A percentile compares a stretch with the other conserved stretches of the same genome.
Evolutionary conservation across 352 stramenopile species (phyloP).

Genomic region (Phytophthora megakarya): DNA sequence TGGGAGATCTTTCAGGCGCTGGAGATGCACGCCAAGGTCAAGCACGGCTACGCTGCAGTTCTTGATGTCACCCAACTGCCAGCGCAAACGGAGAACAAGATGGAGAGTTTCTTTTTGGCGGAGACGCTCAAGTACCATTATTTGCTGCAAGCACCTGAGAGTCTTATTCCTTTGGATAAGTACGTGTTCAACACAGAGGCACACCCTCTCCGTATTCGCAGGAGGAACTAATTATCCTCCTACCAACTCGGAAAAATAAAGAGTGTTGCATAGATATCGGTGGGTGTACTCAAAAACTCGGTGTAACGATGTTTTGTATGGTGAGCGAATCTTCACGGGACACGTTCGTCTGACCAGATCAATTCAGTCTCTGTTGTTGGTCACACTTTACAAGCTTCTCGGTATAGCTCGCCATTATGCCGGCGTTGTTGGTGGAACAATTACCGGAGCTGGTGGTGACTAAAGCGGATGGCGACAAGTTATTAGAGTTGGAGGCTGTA

Average conservation of each 20-base stretch:
- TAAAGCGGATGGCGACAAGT: slow-evolving; percentile 20
- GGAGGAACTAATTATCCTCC: slow-evolving; percentile 11
- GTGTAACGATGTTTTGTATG: slow-evolving; percentile 10
- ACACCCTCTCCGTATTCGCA: slow-evolving; percentile 87
- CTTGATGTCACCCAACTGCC: slow-evolving; percentile 53
- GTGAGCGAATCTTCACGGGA: slow-evolving; percentile 16
- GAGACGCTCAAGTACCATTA: slow-evolving; percentile 88
- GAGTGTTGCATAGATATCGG: neutral
- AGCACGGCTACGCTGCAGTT: slow-evolving; percentile 87
- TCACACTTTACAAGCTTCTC: slow-evolving; percentile 15
- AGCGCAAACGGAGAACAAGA: slow-evolving; percentile 89
- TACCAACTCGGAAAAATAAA: slow-evolving; percentile 3
- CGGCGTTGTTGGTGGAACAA: slow-evolving; percentile 9
- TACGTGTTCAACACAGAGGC: slow-evolving; percentile 97
- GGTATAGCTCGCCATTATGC: slow-evolving; percentile 15
- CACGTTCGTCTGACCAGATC: neutral
- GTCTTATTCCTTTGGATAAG: slow-evolving; percentile 90
- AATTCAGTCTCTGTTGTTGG: slow-evolving; percentile 1
- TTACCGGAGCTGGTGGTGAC: slow-evolving; percentile 28
- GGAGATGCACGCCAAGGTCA: slow-evolving; percentile 91
- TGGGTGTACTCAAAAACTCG: neutral
- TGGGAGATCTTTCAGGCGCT: slow-evolving; percentile 96
- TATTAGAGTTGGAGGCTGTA: slow-evolving; percentile 28
- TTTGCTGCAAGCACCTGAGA: slow-evolving; percentile 14
- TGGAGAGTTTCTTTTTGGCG: slow-evolving; percentile 99